These are phyloP conservation scores for Tylopilus rubrobrunneus DNA, from an alignment of 768 basidiomycete genomes.

Conservation along the genomic window DNA sequence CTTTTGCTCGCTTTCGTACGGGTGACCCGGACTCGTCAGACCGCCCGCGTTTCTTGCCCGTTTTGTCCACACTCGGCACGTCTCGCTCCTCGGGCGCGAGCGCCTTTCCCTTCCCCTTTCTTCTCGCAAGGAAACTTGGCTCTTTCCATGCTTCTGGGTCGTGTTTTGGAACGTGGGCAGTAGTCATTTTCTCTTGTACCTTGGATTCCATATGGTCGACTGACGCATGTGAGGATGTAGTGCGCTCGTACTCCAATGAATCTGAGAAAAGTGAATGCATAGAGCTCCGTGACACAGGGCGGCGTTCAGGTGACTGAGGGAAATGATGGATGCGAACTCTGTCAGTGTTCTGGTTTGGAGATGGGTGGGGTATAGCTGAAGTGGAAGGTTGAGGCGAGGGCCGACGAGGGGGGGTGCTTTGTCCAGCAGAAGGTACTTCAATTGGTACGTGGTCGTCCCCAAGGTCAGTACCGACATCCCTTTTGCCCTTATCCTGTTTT, in stretches of 20 bases:
- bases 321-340: background rate
- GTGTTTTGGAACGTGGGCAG: slow-evolving; percentile 11
- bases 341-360: background rate
- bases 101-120: slow-evolving; percentile 19
- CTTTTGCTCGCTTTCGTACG: slow-evolving; percentile 13
- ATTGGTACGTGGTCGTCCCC: slow-evolving; percentile 3
- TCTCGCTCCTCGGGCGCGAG: slow-evolving; percentile 5
- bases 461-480: background rate
- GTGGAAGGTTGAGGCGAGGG: background rate
- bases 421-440: slow-evolving; percentile 1
- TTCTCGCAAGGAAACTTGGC: slow-evolving; percentile 29
- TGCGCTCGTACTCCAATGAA: background rate
- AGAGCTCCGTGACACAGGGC: slow-evolving; percentile 4
- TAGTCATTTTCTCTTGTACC: background rate
- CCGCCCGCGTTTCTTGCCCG: slow-evolving; percentile 14
- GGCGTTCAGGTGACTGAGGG: background rate
- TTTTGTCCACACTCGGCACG: background rate
- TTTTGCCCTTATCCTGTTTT: background rate
- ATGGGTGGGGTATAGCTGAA: background rate
- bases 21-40: slow-evolving; percentile 9
- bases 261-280: slow-evolving; percentile 29
- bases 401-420: background rate
- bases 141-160: slow-evolving; percentile 29
- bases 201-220: background rate
- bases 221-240: background rate